phyloP scores from a whole-genome alignment of 371 early-diverging fungal species.

The Lichtheimia hyalospora region DNA sequence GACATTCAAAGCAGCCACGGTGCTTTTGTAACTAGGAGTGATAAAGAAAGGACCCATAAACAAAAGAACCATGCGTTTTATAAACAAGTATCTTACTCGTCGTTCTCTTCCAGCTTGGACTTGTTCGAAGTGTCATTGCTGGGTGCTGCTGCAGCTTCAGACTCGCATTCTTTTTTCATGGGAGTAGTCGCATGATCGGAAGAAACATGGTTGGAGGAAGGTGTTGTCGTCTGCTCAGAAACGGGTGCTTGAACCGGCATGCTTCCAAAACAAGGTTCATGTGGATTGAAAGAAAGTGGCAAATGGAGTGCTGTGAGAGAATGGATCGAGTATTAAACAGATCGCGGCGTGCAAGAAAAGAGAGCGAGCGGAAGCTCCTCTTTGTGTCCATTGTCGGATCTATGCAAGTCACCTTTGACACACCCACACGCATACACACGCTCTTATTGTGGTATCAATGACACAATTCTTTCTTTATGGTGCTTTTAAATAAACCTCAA shows the following conservation, averaged over 20 bases:
- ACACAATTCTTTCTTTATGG: too few species aligned
- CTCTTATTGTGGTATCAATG: too few species aligned
- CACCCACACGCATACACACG: too few species aligned
- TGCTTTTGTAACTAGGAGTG: slow-evolving; percentile 31
- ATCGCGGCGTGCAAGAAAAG: too few species aligned
- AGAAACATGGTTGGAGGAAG: slow-evolving; percentile 3
- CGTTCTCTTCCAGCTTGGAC: slow-evolving; percentile 20
- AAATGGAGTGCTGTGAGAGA: too few species aligned
- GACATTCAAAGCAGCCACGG: slow-evolving; percentile 30
- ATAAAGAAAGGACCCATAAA: not conserved
- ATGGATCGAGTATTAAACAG: too few species aligned
- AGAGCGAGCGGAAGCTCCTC: too few species aligned
- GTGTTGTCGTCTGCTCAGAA: slow-evolving; percentile 15
- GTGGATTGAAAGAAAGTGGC: slow-evolving; percentile 9
- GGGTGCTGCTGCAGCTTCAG: not conserved
- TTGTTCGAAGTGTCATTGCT: not conserved
- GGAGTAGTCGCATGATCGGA: not conserved
- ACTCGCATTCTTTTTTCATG: not conserved
- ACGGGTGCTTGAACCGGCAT: slow-evolving; percentile 17
- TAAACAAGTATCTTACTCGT: slow-evolving; percentile 27
- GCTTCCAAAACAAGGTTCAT: slow-evolving; percentile 11
- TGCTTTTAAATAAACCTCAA: too few species aligned
- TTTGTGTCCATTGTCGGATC: too few species aligned
- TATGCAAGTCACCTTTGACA: too few species aligned
- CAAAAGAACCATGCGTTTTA: not conserved